Evolutionary conservation across 306 rosid genomes (phyloP).

Genomic region (Cicer arietinum): DNA sequence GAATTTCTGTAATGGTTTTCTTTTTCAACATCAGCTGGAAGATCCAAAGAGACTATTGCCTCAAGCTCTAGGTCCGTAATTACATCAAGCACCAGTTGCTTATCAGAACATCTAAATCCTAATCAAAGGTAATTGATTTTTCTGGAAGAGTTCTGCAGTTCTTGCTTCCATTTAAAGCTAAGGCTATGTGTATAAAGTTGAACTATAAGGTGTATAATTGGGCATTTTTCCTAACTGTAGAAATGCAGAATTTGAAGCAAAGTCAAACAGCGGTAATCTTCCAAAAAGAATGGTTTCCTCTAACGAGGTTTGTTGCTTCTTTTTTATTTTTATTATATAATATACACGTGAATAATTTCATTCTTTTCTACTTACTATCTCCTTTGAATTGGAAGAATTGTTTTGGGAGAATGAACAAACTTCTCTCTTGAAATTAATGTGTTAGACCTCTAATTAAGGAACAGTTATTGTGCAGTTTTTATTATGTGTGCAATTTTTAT

Average conservation of each 20-base stretch:
- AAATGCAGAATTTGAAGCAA: conserved; percentile 48
- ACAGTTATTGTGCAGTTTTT: no score
- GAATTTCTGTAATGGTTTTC: conserved; percentile 14
- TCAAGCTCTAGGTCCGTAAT: conserved; percentile 42
- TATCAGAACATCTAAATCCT: conserved; percentile 45
- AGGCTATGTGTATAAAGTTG: background rate
- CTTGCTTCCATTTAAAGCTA: conserved; percentile 3
- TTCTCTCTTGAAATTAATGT: background rate
- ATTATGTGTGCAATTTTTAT: no score
- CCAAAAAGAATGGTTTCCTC: conserved; percentile 64
- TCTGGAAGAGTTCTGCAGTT: background rate
- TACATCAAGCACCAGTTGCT: conserved; percentile 41
- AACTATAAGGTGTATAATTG: conserved; percentile 5
- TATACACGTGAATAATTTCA: background rate
- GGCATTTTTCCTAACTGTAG: conserved; percentile 42
- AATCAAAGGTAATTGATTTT: conserved; percentile 47
- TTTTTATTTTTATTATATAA: background rate
- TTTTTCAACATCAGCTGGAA: conserved; percentile 57
- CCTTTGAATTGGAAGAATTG: background rate
- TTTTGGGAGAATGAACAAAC: background rate
- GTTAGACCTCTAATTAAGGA: no score
- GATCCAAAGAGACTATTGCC: conserved; percentile 57
- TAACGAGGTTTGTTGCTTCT: conserved; percentile 65
- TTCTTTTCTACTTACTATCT: background rate
- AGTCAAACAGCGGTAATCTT: conserved; percentile 37